These are phyloP conservation scores for Ogataea saltuana DNA, from an alignment of 805 yeast genomes.

Conservation along the genomic window DNA sequence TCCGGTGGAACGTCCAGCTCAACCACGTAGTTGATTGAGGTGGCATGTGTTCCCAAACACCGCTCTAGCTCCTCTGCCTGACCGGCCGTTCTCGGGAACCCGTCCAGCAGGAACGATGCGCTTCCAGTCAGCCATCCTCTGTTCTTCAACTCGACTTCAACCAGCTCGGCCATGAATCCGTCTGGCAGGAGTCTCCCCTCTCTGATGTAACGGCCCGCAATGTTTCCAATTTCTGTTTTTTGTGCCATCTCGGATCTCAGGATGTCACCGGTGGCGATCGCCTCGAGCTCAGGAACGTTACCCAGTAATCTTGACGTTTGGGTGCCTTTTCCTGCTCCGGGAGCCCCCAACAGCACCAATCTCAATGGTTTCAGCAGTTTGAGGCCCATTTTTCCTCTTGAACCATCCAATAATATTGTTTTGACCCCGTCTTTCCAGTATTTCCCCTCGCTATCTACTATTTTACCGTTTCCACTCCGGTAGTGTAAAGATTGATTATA, in stretches of 20 bases:
- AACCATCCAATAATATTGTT: too few species aligned
- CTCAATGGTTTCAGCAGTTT: slow-evolving; percentile 48
- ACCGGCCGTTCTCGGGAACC: slow-evolving; percentile 79
- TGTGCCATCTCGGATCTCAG: slow-evolving; percentile 65
- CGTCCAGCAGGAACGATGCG: slow-evolving; percentile 78
- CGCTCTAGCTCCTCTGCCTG: slow-evolving; percentile 68
- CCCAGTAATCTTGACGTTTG: slow-evolving; percentile 67
- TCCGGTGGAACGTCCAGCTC: slow-evolving; percentile 83
- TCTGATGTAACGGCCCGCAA: slow-evolving; percentile 56
- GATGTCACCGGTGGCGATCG: slow-evolving; percentile 84
- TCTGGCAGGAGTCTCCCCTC: slow-evolving; percentile 78
- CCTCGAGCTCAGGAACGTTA: slow-evolving; percentile 49
- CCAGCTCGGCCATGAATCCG: slow-evolving; percentile 57
- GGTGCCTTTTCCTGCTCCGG: slow-evolving; percentile 96
- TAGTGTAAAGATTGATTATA: slow-evolving; percentile 1
- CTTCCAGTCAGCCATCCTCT: slow-evolving; percentile 44
- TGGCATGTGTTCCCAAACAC: slow-evolving; percentile 38
- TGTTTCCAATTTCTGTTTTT: slow-evolving; percentile 53
- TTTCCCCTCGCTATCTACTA: not conserved
- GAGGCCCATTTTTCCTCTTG: not conserved
- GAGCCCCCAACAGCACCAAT: slow-evolving; percentile 82
- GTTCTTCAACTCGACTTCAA: slow-evolving; percentile 48
- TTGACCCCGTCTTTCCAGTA: too few species aligned
- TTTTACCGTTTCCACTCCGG: slow-evolving; percentile 1
- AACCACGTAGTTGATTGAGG: slow-evolving; percentile 71